Evolutionary conservation across 208 protist genomes (phyloP).

Genomic region (Leishmania aethiopica): DNA sequence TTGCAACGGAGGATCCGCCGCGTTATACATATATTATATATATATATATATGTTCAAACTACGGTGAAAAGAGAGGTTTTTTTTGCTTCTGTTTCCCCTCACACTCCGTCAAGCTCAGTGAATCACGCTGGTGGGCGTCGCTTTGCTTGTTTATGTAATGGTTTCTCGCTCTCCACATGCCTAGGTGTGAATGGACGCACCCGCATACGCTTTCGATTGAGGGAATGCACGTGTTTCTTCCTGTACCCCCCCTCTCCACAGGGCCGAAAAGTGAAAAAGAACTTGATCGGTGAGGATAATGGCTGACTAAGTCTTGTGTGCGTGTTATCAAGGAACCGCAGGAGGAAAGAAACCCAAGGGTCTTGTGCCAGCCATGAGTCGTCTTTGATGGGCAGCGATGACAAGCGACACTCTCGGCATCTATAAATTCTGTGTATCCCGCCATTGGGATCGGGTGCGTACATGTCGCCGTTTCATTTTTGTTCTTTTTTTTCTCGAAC

Average conservation of each 20-base stretch:
- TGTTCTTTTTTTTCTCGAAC: not conserved
- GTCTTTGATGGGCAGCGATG: not conserved
- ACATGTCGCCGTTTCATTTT: slow-evolving; percentile 4
- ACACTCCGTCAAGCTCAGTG: not conserved
- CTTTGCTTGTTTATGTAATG: not conserved
- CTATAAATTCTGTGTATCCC: not conserved
- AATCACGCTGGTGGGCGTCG: not conserved
- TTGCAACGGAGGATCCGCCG: not conserved
- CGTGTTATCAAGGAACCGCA: not conserved
- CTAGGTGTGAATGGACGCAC: not conserved
- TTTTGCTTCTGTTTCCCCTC: not conserved
- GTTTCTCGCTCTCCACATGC: not conserved
- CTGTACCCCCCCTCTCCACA: not conserved
- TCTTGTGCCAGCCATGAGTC: not conserved
- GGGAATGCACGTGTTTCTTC: not conserved
- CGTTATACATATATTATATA: slow-evolving; percentile 6
- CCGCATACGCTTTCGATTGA: not conserved
- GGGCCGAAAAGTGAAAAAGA: not conserved
- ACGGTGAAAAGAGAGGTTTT: not conserved
- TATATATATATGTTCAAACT: slow-evolving; percentile 1
- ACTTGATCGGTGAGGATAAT: slow-evolving; percentile 1
- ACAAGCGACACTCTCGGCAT: not conserved
- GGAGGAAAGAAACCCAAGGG: not conserved
- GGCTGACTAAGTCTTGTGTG: not conserved
- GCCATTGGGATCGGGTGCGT: not conserved